These are phyloP conservation scores for Cutaneotrichosporon cavernicola DNA, from an alignment of 1,284 basidiomycete genomes.

Conservation along the genomic window DNA sequence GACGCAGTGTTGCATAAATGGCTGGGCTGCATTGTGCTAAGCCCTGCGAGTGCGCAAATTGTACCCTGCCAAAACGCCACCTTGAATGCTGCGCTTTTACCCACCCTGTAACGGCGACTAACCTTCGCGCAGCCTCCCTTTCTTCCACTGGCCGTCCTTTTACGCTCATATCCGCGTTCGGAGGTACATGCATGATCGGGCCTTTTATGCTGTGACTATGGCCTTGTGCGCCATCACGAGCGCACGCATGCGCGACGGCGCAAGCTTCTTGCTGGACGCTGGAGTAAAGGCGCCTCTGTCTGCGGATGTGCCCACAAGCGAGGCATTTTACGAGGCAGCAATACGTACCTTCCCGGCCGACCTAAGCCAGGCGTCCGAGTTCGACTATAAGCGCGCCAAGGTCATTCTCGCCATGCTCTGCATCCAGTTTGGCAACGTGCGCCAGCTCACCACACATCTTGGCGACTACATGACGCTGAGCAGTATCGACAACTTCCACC, in stretches of 20 bases:
- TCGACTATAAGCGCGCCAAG: slow-evolving; percentile 70
- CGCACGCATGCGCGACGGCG: slow-evolving; percentile 47
- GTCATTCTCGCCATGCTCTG: slow-evolving; percentile 50
- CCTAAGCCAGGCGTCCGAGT: slow-evolving; percentile 80
- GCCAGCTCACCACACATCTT: slow-evolving; percentile 34
- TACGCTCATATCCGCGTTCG: slow-evolving; percentile 26
- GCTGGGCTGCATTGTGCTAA: not conserved
- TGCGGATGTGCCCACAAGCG: slow-evolving; percentile 23
- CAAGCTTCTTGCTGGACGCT: slow-evolving; percentile 16
- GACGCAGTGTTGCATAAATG: not conserved
- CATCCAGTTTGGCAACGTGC: slow-evolving; percentile 41
- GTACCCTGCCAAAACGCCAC: not conserved
- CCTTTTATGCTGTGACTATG: slow-evolving; percentile 42
- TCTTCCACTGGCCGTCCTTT: slow-evolving; percentile 51
- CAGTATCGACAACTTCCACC: slow-evolving; percentile 43
- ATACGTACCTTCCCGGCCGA: slow-evolving; percentile 58
- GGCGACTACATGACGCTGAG: slow-evolving; percentile 46
- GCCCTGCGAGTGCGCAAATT: not conserved
- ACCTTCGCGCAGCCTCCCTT: slow-evolving; percentile 32
- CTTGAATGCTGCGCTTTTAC: not conserved
- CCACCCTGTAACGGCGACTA: not conserved
- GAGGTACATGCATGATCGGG: slow-evolving; percentile 37
- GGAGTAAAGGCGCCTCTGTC: slow-evolving; percentile 12
- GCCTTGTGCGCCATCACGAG: slow-evolving; percentile 45
- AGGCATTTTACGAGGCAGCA: slow-evolving; percentile 36